Evolutionary conservation across 1,284 basidiomycete genomes (phyloP).

Genomic region (Uromyces viciae-fabae): DNA sequence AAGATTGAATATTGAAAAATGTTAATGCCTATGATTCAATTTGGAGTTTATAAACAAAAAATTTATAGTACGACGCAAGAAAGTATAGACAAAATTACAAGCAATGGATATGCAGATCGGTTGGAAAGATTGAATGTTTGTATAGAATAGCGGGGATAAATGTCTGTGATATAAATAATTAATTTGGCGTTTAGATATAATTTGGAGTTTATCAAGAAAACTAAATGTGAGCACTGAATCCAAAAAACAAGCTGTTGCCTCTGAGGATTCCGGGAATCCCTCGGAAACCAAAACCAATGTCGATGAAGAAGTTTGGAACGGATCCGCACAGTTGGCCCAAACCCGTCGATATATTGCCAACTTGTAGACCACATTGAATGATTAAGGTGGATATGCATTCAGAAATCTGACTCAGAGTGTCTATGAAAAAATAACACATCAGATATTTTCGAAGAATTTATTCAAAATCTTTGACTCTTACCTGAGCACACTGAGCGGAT

Average conservation of each 20-base stretch:
- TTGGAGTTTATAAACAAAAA: no score
- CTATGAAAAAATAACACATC: neutral
- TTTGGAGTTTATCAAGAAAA: no score
- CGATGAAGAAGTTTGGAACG: neutral
- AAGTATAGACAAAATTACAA: no score
- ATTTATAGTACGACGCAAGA: no score
- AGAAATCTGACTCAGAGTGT: neutral
- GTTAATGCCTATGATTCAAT: no score
- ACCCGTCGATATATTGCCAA: neutral
- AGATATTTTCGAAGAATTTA: neutral
- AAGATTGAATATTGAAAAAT: no score
- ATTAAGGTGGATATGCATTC: neutral
- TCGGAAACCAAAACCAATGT: neutral
- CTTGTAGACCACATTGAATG: conserved; percentile 3
- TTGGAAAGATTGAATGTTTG: no score
- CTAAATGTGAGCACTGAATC: neutral
- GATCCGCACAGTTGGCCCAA: neutral
- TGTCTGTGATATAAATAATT: no score
- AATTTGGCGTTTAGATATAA: no score
- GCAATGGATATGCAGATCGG: no score
- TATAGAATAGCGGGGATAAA: no score
- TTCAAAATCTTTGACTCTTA: neutral
- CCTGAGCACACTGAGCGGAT: conserved; percentile 12
- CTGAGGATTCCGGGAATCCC: neutral
- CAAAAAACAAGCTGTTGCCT: neutral